A percentile compares a stretch with the other conserved stretches of the same genome.
phyloP scores from a whole-genome alignment of 306 rosid genomes.

The Dalbergia cochinchinensis region DNA sequence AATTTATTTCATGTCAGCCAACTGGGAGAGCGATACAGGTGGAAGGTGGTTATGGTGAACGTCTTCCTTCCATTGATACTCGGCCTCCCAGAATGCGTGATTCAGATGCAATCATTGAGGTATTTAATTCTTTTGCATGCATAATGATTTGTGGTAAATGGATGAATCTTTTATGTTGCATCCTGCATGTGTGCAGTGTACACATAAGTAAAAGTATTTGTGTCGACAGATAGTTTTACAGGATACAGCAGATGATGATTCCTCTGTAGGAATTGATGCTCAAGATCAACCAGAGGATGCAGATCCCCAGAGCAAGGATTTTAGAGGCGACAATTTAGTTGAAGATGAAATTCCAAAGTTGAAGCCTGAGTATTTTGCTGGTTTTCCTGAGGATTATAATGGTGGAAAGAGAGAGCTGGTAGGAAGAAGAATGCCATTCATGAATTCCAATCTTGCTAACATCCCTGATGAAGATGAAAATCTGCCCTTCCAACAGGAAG shows the following conservation, averaged over 20 bases:
- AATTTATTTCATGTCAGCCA: slow-evolving; percentile 73
- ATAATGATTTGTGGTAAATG: slow-evolving; percentile 2
- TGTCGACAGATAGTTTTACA: slow-evolving; percentile 86
- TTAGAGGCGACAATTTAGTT: slow-evolving; percentile 59
- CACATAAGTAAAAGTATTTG: slow-evolving; percentile 49
- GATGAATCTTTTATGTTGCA: slow-evolving; percentile 5
- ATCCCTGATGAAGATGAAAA: slow-evolving; percentile 58
- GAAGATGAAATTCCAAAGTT: slow-evolving; percentile 58
- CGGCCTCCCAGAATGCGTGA: slow-evolving; percentile 95
- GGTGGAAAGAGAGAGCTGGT: slow-evolving; percentile 63
- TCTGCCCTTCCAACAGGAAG: slow-evolving; percentile 57
- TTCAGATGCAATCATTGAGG: slow-evolving; percentile 99
- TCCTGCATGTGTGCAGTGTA: neutral
- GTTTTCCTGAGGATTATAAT: slow-evolving; percentile 53
- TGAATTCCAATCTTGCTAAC: slow-evolving; percentile 52
- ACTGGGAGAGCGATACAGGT: slow-evolving; percentile 99
- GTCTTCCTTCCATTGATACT: slow-evolving; percentile 96
- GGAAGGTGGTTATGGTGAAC: slow-evolving; percentile 96
- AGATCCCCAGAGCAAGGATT: slow-evolving; percentile 61
- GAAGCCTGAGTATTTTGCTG: slow-evolving; percentile 62
- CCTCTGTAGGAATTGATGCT: slow-evolving; percentile 66
- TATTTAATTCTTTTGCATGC: slow-evolving; percentile 49
- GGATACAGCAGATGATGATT: slow-evolving; percentile 84
- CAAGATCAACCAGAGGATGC: slow-evolving; percentile 65
- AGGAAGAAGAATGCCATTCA: slow-evolving; percentile 64